Evolutionary conservation across 306 rosid species (phyloP), one percentile per base, ranked within the genome.

Genomic region (Styphnolobium japonicum): DNA sequence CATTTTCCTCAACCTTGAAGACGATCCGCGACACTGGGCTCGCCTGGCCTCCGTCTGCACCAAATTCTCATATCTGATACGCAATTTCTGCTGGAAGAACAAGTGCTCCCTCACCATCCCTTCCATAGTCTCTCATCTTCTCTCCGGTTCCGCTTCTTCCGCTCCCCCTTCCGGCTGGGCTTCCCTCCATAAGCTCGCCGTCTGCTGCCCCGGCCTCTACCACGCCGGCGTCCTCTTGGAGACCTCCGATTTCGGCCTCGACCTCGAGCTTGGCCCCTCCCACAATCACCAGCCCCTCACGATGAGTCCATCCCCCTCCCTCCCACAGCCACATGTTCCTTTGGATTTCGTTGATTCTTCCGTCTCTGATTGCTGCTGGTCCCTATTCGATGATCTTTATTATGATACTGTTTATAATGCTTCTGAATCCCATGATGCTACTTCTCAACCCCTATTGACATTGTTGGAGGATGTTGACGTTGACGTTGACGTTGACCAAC

Each of bases 1-100:
- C 10, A 87, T 96, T 11, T 85, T 96, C 72, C 77, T 34, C 71
- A 90, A 89, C 56, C 89, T 96, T 0, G 93, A 91, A 36, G 90
- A 90, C 2, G 98, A 96, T 66, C 99, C 99, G 2, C 91, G 97
- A 0, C 85, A 89, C 80, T 96, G 97, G 97, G 92, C 96, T 10
- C 83, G 96, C 5, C 81, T 93, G 7, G 95, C 97, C 19, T 96
- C 96, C 57, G 96, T 92, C 23, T 89, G 87, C 82, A 85, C 91
- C 42, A 90, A 73, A 63, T 92, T 96, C 90, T 81, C 85, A 2
- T 88, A 89, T 11, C 82, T 92, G 33, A 67, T 91, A 2, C 90
- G 87, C 43, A 81, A 77, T 34, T 81, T 86, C 55, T 96, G 97
- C 79, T 91, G 93, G 92, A 92, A 86, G 18, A 49, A 31, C 39